Base-by-base conservation (phyloP, 208 protist species). In the Trypanosoma mega region DNA sequence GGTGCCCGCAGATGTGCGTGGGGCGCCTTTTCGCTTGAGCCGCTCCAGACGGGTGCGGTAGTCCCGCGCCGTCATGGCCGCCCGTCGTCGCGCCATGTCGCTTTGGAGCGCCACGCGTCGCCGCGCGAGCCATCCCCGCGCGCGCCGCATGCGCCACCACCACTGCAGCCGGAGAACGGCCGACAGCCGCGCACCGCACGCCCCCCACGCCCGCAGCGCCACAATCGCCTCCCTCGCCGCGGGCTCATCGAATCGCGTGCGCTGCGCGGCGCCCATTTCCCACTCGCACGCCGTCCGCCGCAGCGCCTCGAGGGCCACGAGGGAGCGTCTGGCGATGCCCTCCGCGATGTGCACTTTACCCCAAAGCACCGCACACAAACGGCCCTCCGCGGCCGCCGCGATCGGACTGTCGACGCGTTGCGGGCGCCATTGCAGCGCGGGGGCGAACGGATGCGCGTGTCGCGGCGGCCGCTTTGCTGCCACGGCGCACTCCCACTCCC, bases 81-180 rank as follows among this genome's bases (percentile, higher is more conserved):
- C 27, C 3, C 66, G 66, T 26, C 21, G 46, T 26, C 48, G 2
- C 0, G 29, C n/a, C 14, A 72, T 16, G 29, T 43, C 55, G 27
- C 24, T 12, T 20, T 41, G 41, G 7, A 72, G 48, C 26, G 34
- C 57, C 50, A 21, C n/a, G 16, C 34, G n/a, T 23, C 49, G 46
- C 14, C 66, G 41, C 11, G 30, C 50, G 24, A 27, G 21, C 63
- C 66, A 64, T 29, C 44, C 8, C 14, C 9, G 33, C 11, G 23
- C 43, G 14, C 26, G 20, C n/a, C 77, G 59, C 66, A 86, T 63
- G 26, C 82, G 82, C 82, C 82, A 90, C 82, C 86, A 93, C 14
- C 74, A 64, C 68, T 93, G 86, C 21, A 93, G 65, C 26, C 49
- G 61, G 31, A 93, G 16, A 9, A 85, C 6, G 3, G 73, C 76